These are phyloP conservation scores for Blastobotrys chiropterorum DNA, from an alignment of 805 yeast species.

Conservation along the genomic window DNA sequence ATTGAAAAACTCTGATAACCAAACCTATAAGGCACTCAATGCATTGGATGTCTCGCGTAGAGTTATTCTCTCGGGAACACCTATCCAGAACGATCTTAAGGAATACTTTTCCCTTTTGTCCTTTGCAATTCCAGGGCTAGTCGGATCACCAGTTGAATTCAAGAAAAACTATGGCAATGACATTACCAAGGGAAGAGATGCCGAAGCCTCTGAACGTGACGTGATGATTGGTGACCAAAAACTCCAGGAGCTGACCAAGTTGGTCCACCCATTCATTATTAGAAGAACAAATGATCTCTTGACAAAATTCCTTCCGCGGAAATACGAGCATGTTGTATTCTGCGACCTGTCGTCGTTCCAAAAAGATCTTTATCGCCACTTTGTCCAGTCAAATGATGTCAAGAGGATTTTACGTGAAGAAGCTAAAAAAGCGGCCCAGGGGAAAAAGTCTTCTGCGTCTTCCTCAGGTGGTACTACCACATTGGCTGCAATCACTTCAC, in stretches of 20 bases:
- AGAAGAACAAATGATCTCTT: constrained; percentile 92
- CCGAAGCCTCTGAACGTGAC: constrained; percentile 79
- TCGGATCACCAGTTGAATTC: constrained; percentile 81
- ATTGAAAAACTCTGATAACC: constrained; percentile 81
- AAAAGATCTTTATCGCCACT: constrained; percentile 58
- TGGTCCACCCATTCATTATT: constrained; percentile 86
- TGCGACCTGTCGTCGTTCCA: constrained; percentile 80
- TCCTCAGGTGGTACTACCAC: constrained; percentile 59
- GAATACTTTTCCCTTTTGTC: constrained; percentile 87
- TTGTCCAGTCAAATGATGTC: constrained; percentile 74
- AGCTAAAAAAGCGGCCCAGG: neutral
- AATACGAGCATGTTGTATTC: constrained; percentile 95
- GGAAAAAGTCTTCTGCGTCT: constrained; percentile 37
- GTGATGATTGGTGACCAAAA: constrained; percentile 61
- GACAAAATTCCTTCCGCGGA: constrained; percentile 89
- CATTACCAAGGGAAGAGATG: constrained; percentile 82
- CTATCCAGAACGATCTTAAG: constrained; percentile 90
- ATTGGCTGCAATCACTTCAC: constrained; percentile 77
- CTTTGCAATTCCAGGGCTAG: constrained; percentile 89
- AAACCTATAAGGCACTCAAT: constrained; percentile 81
- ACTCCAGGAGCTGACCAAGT: constrained; percentile 58
- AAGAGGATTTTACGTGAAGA: constrained; percentile 46
- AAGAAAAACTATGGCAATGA: constrained; percentile 75
- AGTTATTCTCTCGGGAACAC: constrained; percentile 92
- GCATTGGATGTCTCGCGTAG: constrained; percentile 81